phyloP scores from a whole-genome alignment of 352 stramenopile genomes.

The Plasmopara viticola region DNA sequence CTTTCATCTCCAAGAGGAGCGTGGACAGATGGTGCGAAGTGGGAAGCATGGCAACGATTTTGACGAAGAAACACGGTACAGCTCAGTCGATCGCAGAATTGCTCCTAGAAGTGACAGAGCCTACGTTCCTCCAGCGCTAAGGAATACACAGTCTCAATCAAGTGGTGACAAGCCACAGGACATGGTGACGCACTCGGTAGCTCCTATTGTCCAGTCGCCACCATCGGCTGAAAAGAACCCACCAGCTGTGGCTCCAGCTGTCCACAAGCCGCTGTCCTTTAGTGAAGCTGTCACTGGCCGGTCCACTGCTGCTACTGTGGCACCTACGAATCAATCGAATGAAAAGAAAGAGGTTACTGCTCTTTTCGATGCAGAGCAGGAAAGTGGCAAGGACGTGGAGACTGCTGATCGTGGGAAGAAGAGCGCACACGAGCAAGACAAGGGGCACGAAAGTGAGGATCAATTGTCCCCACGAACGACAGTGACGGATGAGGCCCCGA shows the following conservation, averaged over 20 bases:
- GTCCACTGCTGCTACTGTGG: conserved; percentile 12
- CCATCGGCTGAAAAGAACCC: conserved; percentile 7
- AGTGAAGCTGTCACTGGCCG: conserved; percentile 61
- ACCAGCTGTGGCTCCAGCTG: conserved; percentile 2
- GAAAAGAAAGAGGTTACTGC: conserved; percentile 11
- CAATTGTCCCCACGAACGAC: conserved; percentile 13
- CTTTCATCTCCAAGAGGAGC: conserved; percentile 94
- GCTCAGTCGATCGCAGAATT: conserved; percentile 77
- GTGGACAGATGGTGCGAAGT: conserved; percentile 42
- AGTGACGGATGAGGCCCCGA: conserved; percentile 13
- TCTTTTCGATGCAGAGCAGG: conserved; percentile 16
- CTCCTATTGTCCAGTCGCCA: conserved; percentile 5
- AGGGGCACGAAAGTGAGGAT: conserved; percentile 17
- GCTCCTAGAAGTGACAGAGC: conserved; percentile 21
- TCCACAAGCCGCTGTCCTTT: conserved; percentile 60
- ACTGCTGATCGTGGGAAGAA: conserved; percentile 16
- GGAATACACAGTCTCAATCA: conserved; percentile 40
- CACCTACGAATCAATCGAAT: conserved; percentile 6
- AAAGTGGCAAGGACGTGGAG: conserved; percentile 19
- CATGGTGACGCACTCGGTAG: conserved; percentile 13
- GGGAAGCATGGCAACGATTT: conserved; percentile 38
- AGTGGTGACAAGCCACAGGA: conserved; percentile 25
- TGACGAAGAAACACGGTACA: conserved; percentile 96
- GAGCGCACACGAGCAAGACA: conserved; percentile 22
- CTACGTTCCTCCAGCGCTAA: conserved; percentile 65